These are phyloP conservation scores for Wallacemonas sp. DNA, from an alignment of 208 protist genomes.

Conservation along the genomic window DNA sequence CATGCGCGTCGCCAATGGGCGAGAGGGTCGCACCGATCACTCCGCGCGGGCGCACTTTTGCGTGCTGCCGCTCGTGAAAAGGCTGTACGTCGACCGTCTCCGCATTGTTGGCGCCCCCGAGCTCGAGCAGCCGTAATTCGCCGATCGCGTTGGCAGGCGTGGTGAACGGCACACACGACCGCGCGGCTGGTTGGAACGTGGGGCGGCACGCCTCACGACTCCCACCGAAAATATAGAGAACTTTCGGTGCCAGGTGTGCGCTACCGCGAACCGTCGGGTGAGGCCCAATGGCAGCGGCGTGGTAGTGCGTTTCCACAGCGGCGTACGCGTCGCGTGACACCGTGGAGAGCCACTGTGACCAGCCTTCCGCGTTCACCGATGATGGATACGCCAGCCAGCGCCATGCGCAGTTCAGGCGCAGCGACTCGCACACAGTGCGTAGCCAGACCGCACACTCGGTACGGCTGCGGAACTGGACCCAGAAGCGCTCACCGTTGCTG, in stretches of 20 bases:
- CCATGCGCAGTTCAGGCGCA: conserved; percentile 46
- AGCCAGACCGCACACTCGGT: conserved; percentile 52
- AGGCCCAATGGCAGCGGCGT: conserved; percentile 25
- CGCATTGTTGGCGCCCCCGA: conserved; percentile 40
- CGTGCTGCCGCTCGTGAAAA: conserved; percentile 45
- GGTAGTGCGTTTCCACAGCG: conserved; percentile 56
- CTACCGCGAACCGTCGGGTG: conserved; percentile 18
- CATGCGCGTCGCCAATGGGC: not conserved
- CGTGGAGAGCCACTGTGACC: conserved; percentile 3
- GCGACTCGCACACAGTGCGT: conserved; percentile 19
- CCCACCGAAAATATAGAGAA: conserved; percentile 50
- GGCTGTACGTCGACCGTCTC: conserved; percentile 30
- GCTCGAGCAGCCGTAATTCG: conserved; percentile 26
- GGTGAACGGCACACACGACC: conserved; percentile 37
- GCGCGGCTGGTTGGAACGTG: conserved; percentile 25
- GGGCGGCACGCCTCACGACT: conserved; percentile 21
- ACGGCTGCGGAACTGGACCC: conserved; percentile 47
- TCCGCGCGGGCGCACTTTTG: conserved; percentile 42
- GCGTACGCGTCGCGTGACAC: conserved; percentile 17
- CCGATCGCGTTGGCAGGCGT: conserved; percentile 10
- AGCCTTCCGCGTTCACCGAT: not conserved
- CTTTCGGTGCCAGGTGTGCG: conserved; percentile 2
- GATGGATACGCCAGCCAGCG: conserved; percentile 47
- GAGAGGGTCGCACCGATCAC: conserved; percentile 51
- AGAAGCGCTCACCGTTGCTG: conserved; percentile 61